A percentile compares a stretch with the other conserved stretches of the same genome.
phyloP scores from a whole-genome alignment of 345 rosid species.

The Acer yangbiense region DNA sequence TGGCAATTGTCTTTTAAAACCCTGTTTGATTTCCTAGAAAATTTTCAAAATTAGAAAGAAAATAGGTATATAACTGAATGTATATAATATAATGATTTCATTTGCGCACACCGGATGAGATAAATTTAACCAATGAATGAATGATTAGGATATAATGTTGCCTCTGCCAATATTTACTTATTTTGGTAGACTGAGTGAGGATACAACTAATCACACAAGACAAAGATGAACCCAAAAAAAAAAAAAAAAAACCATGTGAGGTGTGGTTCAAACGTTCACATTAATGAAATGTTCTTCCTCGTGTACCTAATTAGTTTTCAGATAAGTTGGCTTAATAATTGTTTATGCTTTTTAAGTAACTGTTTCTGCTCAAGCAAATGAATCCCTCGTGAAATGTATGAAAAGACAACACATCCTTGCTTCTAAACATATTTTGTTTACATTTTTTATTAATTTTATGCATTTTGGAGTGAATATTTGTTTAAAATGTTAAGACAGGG shows the following conservation, averaged over 20 bases:
- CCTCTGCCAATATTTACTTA: background rate
- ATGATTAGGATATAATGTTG: background rate
- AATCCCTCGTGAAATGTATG: background rate
- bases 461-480: background rate
- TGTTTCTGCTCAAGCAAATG: background rate
- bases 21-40: background rate
- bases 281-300: background rate
- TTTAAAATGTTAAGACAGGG: conserved; percentile 3
- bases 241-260: background rate
- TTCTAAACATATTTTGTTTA: background rate
- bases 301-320: conserved; percentile 2
- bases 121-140: background rate
- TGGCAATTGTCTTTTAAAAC: background rate
- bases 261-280: background rate
- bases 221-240: background rate
- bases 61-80: background rate
- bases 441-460: background rate
- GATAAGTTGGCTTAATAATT: conserved; percentile 11
- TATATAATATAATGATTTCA: background rate
- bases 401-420: background rate
- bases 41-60: background rate
- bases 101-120: background rate
- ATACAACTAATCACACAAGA: background rate
- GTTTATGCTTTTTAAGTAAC: conserved; percentile 1
- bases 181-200: conserved; percentile 6